Base-by-base conservation (phyloP, 495 filamentous ascomycete species). In the Hypomontagnella monticulosa region DNA sequence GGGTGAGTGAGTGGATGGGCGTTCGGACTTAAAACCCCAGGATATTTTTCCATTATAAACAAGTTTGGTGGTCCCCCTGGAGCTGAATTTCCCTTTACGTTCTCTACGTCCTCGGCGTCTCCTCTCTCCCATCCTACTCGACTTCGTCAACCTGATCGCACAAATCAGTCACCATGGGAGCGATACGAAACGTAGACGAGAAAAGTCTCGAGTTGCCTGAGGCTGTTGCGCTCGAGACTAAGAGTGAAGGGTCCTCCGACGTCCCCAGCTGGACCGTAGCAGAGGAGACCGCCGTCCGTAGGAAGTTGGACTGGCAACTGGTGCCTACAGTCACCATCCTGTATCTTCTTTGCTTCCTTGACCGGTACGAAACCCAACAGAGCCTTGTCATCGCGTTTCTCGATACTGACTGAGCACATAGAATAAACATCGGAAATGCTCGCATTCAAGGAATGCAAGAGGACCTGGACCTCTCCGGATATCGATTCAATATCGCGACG, bases 401-500 rank as follows among this genome's bases (percentile, higher is more conserved):
- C 27, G 15, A 15, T 36, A 33, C 57, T 69, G 71, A 75, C 73
- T 42, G 41, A 37, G 70, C 49, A 43, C 79, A 16, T 81, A 83
- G 86, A 7, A 84, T 83, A 42, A 88, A 88, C 67, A 85, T 89
- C 52, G 85, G 85, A 30, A 89, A 88, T 70, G 86, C 86, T 1
- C 84, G 85, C 34, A 88, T 89, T 38, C 79, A 87, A 57, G 87
- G 87, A 8, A 75, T 89, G 69, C 78, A 75, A 53, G 67, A 73
- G 3, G 85, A 87, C 34, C 67, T 89, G 33, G 54, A 83, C 30
- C 83, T 90, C 19, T 69, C 63, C 27, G 80, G 81, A 32, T 66
- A 80, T 43, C 76, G 79, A 12, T 88, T 87, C 70, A 88, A 87
- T 71, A 83, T 83, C 79, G 78, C 82, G 1, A 84, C 87, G 20